These are phyloP conservation scores for Thelonectria blattea DNA, from an alignment of 2,329 filamentous ascomycete species.

Conservation along the genomic window DNA sequence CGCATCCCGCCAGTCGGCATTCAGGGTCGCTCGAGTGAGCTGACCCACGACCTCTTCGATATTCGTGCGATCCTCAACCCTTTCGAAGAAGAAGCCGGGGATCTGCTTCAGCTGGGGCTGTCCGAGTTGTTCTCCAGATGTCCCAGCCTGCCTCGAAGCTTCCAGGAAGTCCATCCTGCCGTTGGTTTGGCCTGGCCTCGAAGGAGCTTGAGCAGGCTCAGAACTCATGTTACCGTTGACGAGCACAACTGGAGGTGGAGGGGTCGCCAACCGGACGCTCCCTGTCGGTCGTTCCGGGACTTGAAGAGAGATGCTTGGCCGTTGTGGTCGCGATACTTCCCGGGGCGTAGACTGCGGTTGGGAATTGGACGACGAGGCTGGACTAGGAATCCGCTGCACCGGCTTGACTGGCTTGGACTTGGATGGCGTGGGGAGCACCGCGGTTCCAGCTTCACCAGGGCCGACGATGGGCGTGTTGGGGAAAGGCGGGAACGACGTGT, in stretches of 20 bases:
- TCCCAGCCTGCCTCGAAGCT: slow-evolving; percentile 28
- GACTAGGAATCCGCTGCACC: slow-evolving; percentile 2
- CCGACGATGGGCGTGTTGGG: slow-evolving; percentile 20
- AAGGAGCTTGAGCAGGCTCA: background rate
- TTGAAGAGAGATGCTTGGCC: slow-evolving; percentile 49
- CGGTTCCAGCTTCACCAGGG: slow-evolving; percentile 18
- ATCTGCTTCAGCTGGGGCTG: slow-evolving; percentile 27
- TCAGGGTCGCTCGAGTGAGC: slow-evolving; percentile 57
- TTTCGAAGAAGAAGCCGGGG: slow-evolving; percentile 44
- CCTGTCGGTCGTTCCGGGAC: slow-evolving; percentile 61
- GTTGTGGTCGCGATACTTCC: slow-evolving; percentile 37
- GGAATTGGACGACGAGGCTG: slow-evolving; percentile 18
- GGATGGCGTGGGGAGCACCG: slow-evolving; percentile 15
- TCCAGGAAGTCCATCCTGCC: slow-evolving; percentile 27
- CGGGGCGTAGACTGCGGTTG: slow-evolving; percentile 22
- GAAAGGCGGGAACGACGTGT: slow-evolving; percentile 50
- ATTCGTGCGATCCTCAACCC: slow-evolving; percentile 56
- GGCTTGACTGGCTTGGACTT: slow-evolving; percentile 2
- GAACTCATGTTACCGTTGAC: slow-evolving; percentile 27
- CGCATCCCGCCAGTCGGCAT: slow-evolving; percentile 58
- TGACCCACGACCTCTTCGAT: slow-evolving; percentile 62
- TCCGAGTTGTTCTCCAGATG: slow-evolving; percentile 10
- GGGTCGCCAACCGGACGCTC: slow-evolving; percentile 67
- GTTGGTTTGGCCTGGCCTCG: slow-evolving; percentile 9
- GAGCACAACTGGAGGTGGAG: slow-evolving; percentile 49